A percentile compares a stretch with the other conserved stretches of the same genome.
Conservation (phyloP, 768 basidiomycete genomes). For the Phlebiopsis flavidoalba region DNA sequence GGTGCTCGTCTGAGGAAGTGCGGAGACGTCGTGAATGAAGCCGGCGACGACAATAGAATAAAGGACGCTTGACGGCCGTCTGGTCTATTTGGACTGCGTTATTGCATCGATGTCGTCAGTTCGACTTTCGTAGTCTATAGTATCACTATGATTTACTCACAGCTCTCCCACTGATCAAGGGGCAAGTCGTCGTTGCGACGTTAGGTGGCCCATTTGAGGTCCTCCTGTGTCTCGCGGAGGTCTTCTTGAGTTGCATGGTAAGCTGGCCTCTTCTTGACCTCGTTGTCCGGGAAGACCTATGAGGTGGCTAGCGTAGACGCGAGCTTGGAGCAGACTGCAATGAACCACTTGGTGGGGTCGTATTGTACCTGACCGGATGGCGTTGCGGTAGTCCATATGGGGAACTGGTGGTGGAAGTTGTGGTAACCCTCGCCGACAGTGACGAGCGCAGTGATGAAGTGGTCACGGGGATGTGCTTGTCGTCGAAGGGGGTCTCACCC, state of each 20-base stretch:
- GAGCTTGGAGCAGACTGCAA: conserved; percentile 51
- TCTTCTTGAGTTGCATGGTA: conserved; percentile 91
- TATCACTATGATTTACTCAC: conserved; percentile 39
- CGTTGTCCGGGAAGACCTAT: conserved; percentile 70
- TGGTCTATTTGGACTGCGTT: conserved; percentile 82
- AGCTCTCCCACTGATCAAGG: conserved; percentile 86
- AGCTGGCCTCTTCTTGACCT: conserved; percentile 83
- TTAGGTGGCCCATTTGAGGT: conserved; percentile 76
- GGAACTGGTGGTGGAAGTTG: conserved; percentile 98
- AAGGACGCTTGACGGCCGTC: conserved; percentile 66
- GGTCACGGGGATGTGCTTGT: conserved; percentile 91
- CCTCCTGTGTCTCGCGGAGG: conserved; percentile 74
- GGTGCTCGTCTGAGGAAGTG: conserved; percentile 81
- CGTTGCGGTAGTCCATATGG: conserved; percentile 97
- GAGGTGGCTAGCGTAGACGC: conserved; percentile 57
- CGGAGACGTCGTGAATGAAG: conserved; percentile 86
- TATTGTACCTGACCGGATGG: conserved; percentile 94
- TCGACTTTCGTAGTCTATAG: not conserved
- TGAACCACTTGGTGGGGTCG: conserved; percentile 93
- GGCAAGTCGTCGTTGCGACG: conserved; percentile 69
- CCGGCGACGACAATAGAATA: conserved; percentile 86
- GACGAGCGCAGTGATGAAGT: conserved; percentile 81
- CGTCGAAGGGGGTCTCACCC: conserved; percentile 88
- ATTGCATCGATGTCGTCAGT: not conserved
- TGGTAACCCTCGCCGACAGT: conserved; percentile 97